Conservation (phyloP, 345 rosid genomes). For the Triadica sebifera region DNA sequence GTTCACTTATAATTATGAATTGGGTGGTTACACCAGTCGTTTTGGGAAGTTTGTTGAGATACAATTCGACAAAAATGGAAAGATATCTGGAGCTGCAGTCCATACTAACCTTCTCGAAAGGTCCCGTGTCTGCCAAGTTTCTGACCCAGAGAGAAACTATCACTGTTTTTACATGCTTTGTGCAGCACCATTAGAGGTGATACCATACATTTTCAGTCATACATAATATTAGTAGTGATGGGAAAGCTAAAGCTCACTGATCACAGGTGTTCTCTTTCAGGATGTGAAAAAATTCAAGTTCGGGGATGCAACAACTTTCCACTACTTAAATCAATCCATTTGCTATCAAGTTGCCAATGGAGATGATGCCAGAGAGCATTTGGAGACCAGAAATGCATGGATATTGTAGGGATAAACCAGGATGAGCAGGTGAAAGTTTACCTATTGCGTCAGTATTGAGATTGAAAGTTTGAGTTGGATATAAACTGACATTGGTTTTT, state of each 20-base stretch:
- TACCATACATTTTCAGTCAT: conserved; percentile 15
- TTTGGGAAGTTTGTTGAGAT: conserved; percentile 93
- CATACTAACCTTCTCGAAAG: conserved; percentile 76
- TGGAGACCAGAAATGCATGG: conserved; percentile 79
- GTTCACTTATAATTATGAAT: not conserved
- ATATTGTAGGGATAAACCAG: conserved; percentile 63
- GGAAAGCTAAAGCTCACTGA: conserved; percentile 11
- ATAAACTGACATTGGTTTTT: not conserved
- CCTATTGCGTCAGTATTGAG: not conserved
- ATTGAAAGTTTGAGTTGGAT: too few species aligned
- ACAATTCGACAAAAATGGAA: conserved; percentile 80
- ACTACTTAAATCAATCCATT: conserved; percentile 65
- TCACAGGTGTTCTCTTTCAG: conserved; percentile 35
- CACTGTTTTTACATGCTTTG: conserved; percentile 76
- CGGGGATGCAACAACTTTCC: conserved; percentile 65
- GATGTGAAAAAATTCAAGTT: conserved; percentile 62
- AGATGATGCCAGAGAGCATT: conserved; percentile 67
- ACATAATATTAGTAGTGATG: not conserved
- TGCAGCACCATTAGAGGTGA: conserved; percentile 66
- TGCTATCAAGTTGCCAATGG: conserved; percentile 63
- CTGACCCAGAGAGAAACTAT: conserved; percentile 77
- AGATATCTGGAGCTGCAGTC: conserved; percentile 82
- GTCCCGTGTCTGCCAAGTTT: conserved; percentile 78
- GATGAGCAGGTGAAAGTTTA: conserved; percentile 53
- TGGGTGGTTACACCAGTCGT: conserved; percentile 46